These are phyloP conservation scores for Epicoccum nigrum DNA, from an alignment of 2,329 filamentous ascomycete genomes.

Conservation along the genomic window DNA sequence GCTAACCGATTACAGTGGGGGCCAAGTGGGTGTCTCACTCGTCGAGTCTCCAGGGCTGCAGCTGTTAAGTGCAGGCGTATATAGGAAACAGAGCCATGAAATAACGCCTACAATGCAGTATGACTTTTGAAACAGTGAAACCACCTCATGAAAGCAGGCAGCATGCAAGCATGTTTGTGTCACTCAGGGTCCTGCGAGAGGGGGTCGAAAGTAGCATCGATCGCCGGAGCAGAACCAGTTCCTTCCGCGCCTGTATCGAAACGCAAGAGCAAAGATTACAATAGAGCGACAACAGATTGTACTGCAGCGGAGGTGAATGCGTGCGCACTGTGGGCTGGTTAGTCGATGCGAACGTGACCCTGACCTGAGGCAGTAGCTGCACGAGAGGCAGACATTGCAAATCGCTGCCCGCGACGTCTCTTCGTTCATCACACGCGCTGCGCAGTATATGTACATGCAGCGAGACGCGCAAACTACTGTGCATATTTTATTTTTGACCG, in stretches of 20 bases:
- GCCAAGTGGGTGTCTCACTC: constrained; percentile 8
- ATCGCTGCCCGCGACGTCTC: neutral
- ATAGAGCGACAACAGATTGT: neutral
- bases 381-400: neutral
- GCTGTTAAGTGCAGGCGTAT: neutral
- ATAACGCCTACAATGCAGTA: no score
- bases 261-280: no score
- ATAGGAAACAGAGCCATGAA: neutral
- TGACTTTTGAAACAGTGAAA: no score
- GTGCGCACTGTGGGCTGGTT: neutral
- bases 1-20: constrained; percentile 9
- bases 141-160: no score
- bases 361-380: constrained; percentile 5
- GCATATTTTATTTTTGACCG: neutral
- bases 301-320: neutral
- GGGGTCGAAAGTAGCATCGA: neutral
- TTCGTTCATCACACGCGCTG: neutral
- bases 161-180: no score
- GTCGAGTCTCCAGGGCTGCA: neutral
- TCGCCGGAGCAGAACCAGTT: neutral
- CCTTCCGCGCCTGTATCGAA: no score
- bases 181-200: constrained; percentile 11
- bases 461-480: no score
- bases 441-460: neutral
- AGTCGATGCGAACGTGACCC: neutral